These are phyloP conservation scores for Coemansia aciculifera DNA, from an alignment of 192 early-diverging fungal genomes.

Conservation along the genomic window DNA sequence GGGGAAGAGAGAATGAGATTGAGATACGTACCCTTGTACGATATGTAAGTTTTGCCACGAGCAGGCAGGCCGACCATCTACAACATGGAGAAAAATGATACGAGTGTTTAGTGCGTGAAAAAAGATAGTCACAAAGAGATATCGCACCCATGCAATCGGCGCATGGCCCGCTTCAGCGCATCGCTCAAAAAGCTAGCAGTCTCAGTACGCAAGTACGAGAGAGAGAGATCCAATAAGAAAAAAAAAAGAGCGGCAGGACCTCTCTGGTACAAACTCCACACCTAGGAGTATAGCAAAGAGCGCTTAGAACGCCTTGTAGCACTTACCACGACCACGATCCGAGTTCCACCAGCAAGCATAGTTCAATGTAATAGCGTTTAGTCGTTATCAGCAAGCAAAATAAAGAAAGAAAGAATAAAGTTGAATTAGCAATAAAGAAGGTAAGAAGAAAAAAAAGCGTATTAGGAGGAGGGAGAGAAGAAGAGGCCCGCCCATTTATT, in stretches of 20 bases:
- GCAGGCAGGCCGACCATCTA: slow-evolving; percentile 92
- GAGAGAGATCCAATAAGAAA: background rate
- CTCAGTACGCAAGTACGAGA: background rate
- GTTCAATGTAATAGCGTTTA: slow-evolving; percentile 6
- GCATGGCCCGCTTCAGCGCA: background rate
- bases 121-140: slow-evolving; percentile 13
- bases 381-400: background rate
- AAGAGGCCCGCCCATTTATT: background rate
- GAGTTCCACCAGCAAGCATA: slow-evolving; percentile 54
- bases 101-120: background rate
- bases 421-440: background rate
- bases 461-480: background rate
- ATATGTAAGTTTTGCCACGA: slow-evolving; percentile 96
- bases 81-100: background rate
- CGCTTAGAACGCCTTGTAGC: background rate
- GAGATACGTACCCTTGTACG: slow-evolving; percentile 72
- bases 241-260: background rate
- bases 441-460: slow-evolving; percentile 1
- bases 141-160: background rate
- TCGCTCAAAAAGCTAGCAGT: background rate
- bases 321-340: slow-evolving; percentile 57
- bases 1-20: background rate
- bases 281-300: background rate
- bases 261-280: too few relatives aligned
- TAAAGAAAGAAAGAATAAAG: background rate